phyloP scores from a whole-genome alignment of 768 basidiomycete genomes.

The Mrakia blollopis region DNA sequence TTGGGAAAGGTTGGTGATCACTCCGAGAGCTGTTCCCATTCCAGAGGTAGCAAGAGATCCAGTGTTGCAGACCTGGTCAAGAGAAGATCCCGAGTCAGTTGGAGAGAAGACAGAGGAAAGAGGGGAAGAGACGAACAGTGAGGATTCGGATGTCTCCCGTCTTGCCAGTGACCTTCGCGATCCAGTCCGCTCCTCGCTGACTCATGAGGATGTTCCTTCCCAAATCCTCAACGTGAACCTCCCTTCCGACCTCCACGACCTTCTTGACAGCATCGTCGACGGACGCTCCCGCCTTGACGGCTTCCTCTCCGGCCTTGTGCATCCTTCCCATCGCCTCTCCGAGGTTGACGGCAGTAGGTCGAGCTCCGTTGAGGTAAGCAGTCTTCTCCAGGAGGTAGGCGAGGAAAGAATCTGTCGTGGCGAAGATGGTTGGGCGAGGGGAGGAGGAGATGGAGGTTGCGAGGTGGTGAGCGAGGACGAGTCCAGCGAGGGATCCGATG shows the following conservation, averaged over 20 bases:
- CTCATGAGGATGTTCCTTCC: constrained; percentile 82
- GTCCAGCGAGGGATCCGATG: constrained; percentile 75
- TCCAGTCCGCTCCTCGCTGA: constrained; percentile 78
- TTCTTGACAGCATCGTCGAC: constrained; percentile 48
- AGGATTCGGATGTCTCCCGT: constrained; percentile 37
- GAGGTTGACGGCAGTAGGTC: constrained; percentile 97
- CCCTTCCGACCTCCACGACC: constrained; percentile 64
- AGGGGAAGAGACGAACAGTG: constrained; percentile 2
- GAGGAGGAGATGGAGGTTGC: constrained; percentile 52
- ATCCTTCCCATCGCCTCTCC: constrained; percentile 77
- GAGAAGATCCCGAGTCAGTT: not conserved
- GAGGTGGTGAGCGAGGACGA: constrained; percentile 63
- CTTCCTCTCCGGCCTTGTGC: constrained; percentile 43
- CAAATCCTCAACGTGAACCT: constrained; percentile 78
- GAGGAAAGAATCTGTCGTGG: constrained; percentile 53
- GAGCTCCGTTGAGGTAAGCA: constrained; percentile 70
- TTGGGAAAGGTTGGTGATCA: constrained; percentile 85
- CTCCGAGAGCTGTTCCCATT: constrained; percentile 88
- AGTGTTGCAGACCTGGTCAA: constrained; percentile 74
- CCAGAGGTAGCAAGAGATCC: constrained; percentile 92
- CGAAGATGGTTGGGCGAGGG: constrained; percentile 56
- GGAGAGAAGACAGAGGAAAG: not conserved
- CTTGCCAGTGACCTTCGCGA: constrained; percentile 49
- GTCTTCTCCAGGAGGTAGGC: constrained; percentile 58
- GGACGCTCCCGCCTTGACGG: constrained; percentile 23